Percentiles rank a stretch among this genome's conserved stretches.
These are phyloP conservation scores for Leishmania turanica DNA, from an alignment of 208 protist species.

Conservation along the genomic window DNA sequence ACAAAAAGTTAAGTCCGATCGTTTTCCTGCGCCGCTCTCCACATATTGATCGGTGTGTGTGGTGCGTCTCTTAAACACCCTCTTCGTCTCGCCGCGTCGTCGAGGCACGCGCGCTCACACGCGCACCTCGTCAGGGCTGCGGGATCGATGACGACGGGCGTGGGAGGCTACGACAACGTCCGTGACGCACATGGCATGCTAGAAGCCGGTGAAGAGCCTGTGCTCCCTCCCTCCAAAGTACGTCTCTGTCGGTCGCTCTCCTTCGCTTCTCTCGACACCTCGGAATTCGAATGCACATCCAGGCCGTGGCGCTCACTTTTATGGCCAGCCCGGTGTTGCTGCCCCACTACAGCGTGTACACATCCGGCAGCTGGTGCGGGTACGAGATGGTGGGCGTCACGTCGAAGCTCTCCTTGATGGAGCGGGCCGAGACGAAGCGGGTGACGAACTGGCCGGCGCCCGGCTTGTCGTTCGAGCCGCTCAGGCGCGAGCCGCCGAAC, in stretches of 20 bases:
- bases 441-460: constrained; percentile 91
- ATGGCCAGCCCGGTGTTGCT: background rate
- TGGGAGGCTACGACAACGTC: background rate
- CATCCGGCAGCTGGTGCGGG: constrained; percentile 87
- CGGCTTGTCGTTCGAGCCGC: constrained; percentile 98
- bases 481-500: constrained; percentile 93
- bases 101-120: background rate
- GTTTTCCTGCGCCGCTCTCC: no score
- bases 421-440: constrained; percentile 89
- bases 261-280: background rate
- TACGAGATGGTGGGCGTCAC: constrained; percentile 89
- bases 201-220: background rate
- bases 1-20: background rate
- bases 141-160: background rate
- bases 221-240: background rate
- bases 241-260: background rate
- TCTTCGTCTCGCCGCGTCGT: background rate
- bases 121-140: background rate
- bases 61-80: background rate
- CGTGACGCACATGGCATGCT: background rate
- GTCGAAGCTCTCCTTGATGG: constrained; percentile 97
- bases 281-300: background rate
- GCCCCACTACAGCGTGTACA: constrained; percentile 52
- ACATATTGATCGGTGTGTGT: background rate
- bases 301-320: background rate